Conservation (phyloP, 2,329 filamentous ascomycete species). For the Claviceps arundinis region DNA sequence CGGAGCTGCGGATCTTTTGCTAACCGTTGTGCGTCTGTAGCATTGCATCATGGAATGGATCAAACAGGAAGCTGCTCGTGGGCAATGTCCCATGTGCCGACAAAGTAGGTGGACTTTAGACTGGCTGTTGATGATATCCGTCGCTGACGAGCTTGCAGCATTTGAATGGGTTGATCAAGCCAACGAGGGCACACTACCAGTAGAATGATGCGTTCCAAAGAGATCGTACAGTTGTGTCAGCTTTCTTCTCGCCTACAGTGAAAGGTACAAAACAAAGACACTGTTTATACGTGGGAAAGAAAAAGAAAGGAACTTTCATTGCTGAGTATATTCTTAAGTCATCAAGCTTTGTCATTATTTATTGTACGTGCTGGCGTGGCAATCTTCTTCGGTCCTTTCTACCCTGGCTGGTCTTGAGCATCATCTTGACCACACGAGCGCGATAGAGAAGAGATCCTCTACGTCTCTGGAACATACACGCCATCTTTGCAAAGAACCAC, state of each 20-base stretch:
- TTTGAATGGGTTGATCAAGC: constrained; percentile 28
- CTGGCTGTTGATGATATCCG: not conserved
- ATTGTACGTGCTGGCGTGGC: not conserved
- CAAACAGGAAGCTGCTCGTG: constrained; percentile 82
- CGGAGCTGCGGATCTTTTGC: not conserved
- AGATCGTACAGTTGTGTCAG: too few species aligned
- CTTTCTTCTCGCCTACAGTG: not conserved
- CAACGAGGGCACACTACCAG: constrained; percentile 17
- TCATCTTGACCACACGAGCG: not conserved
- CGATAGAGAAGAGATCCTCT: constrained; percentile 11
- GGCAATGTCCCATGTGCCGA: constrained; percentile 94
- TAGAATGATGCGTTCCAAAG: constrained; percentile 10
- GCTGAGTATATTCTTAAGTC: not conserved
- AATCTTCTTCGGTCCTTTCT: not conserved
- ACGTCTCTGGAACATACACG: constrained; percentile 44
- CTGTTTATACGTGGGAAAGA: too few species aligned
- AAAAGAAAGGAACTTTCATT: not conserved
- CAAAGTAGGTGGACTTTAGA: constrained; percentile 48
- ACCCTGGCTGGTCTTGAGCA: not conserved
- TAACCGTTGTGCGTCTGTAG: constrained; percentile 28
- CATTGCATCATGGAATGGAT: constrained; percentile 97
- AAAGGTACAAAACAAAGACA: too few species aligned
- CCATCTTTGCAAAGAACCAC: constrained; percentile 76
- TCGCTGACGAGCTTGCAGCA: constrained; percentile 12
- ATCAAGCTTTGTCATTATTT: not conserved